Conservation (phyloP, 257 asterid genomes). For the Forsythia viridissima region DNA sequence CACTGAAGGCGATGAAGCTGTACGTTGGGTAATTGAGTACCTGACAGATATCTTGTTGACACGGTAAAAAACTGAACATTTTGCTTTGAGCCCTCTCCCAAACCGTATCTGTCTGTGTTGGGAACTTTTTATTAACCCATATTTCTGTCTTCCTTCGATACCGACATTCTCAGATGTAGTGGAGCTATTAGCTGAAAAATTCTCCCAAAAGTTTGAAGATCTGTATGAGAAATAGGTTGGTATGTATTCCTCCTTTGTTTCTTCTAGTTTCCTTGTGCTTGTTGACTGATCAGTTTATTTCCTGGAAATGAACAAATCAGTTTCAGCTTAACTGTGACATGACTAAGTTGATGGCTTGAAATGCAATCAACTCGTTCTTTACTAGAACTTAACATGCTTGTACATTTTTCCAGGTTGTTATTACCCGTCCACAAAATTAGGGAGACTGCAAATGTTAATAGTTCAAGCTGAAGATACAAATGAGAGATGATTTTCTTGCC, state of each 20-base stretch:
- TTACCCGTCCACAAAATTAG: slow-evolving; percentile 52
- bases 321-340: neutral
- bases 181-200: slow-evolving; percentile 46
- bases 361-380: slow-evolving; percentile 3
- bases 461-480: slow-evolving; percentile 52
- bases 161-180: too few species aligned
- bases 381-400: slow-evolving; percentile 21
- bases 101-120: too few species aligned
- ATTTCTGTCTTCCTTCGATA: too few species aligned
- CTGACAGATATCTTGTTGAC: too few species aligned
- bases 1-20: too few species aligned
- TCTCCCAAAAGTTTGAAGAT: slow-evolving; percentile 70
- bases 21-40: too few species aligned
- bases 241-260: slow-evolving; percentile 21
- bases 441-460: slow-evolving; percentile 36
- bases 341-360: neutral
- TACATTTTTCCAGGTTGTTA: slow-evolving; percentile 51
- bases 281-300: too few species aligned
- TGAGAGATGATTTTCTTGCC: slow-evolving; percentile 60
- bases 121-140: too few species aligned
- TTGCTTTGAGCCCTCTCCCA: too few species aligned
- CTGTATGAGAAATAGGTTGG: slow-evolving; percentile 74
- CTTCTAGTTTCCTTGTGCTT: neutral
- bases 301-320: too few species aligned
- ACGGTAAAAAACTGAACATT: too few species aligned